These are phyloP conservation scores for Diaporthe longicolla DNA, from an alignment of 2,329 filamentous ascomycete species.

Conservation along the genomic window DNA sequence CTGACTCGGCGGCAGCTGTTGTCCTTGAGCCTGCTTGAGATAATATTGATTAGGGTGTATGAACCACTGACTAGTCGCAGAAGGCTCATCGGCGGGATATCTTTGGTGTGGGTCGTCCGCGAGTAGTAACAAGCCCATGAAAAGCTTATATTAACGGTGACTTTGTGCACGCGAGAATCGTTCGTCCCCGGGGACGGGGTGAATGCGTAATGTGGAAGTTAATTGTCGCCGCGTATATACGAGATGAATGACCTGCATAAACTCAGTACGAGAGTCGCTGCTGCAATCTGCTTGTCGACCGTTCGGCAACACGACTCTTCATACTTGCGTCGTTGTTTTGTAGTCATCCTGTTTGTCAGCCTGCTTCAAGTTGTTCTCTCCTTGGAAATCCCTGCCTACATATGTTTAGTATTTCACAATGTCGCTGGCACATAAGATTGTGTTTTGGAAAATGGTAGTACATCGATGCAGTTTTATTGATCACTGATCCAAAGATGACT, in stretches of 20 bases:
- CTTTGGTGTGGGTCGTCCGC: background rate
- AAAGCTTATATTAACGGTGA: conserved; percentile 10
- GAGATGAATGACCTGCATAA: background rate
- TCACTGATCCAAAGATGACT: too few species aligned
- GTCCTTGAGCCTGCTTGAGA: background rate
- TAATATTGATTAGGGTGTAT: background rate
- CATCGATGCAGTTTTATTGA: too few species aligned
- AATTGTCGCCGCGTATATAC: background rate
- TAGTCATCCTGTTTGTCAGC: too few species aligned
- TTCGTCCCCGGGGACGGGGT: background rate
- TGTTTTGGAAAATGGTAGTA: too few species aligned
- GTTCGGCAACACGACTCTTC: too few species aligned
- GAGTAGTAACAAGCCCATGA: background rate
- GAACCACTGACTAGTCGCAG: conserved; percentile 6
- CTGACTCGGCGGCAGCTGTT: conserved; percentile 8
- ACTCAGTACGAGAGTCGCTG: too few species aligned
- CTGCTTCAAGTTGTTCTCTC: too few species aligned
- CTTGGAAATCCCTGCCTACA: too few species aligned
- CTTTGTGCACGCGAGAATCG: background rate
- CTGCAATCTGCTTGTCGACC: background rate
- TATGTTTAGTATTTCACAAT: too few species aligned
- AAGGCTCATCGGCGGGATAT: background rate
- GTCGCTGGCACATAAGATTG: too few species aligned
- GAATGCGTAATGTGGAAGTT: conserved; percentile 1
- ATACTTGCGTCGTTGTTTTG: too few species aligned